Evolutionary conservation across 2,329 filamentous ascomycete genomes (phyloP).

Genomic region (Aureobasidium lini): DNA sequence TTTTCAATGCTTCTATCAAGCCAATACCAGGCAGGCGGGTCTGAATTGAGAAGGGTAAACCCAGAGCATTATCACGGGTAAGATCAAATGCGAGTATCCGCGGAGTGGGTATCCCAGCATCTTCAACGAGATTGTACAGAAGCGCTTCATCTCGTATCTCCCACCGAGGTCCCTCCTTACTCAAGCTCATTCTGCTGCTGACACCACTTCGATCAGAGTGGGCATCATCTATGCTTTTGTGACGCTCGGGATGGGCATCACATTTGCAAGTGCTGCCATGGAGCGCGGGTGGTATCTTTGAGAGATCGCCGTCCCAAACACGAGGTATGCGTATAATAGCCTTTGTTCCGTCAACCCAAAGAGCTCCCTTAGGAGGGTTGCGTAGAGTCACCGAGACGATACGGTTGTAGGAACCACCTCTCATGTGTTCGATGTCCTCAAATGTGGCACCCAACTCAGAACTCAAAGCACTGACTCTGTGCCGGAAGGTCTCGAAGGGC

Average conservation of each 20-base stretch:
- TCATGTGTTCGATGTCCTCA: not conserved
- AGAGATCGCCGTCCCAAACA: not conserved
- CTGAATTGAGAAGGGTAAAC: not conserved
- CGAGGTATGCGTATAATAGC: not conserved
- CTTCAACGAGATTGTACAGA: not conserved
- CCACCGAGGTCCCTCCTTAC: not conserved
- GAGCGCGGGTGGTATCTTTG: not conserved
- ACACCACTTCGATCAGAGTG: not conserved
- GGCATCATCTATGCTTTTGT: not conserved
- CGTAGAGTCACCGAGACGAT: not conserved
- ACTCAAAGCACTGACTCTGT: not conserved
- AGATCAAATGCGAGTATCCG: not conserved
- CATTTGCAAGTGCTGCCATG: not conserved
- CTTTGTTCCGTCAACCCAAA: not conserved
- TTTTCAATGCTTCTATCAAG: not conserved
- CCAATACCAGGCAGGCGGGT: not conserved
- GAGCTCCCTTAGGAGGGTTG: not conserved
- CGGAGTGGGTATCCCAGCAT: not conserved
- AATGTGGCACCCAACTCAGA: not conserved
- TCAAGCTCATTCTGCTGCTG: not conserved
- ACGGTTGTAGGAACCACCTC: not conserved
- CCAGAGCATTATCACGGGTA: not conserved
- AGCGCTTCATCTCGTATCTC: not conserved
- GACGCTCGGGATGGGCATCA: not conserved
- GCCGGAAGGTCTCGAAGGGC: not conserved